phyloP scores from a whole-genome alignment of 225 moss, liverwort and hornwort species.

The Climacium dendroides region DNA sequence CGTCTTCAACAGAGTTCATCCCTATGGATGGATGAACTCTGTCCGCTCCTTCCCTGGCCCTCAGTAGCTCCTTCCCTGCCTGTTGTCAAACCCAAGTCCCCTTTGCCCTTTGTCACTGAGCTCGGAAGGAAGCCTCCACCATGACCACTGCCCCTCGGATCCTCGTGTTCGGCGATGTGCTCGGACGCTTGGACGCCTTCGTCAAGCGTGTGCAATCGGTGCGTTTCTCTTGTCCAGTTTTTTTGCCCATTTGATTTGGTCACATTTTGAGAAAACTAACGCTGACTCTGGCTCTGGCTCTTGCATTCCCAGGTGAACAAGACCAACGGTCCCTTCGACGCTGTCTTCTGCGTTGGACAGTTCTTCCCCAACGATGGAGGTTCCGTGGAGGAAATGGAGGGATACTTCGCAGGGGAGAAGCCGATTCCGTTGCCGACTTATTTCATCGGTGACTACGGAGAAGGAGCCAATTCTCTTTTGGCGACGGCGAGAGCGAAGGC shows the following conservation, averaged over 20 bases:
- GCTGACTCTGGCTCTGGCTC: background rate
- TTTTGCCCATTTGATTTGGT: background rate
- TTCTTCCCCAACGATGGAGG: constrained; percentile 55
- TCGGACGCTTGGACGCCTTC: constrained; percentile 31
- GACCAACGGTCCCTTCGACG: constrained; percentile 80
- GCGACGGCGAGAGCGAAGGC: constrained; percentile 48
- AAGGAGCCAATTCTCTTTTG: constrained; percentile 47
- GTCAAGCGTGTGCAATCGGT: constrained; percentile 40
- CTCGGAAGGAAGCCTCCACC: background rate
- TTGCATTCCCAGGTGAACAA: constrained; percentile 61
- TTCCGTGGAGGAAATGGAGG: constrained; percentile 44
- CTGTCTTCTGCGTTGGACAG: constrained; percentile 78
- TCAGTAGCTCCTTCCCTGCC: background rate
- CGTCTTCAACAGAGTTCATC: background rate
- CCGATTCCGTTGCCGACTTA: constrained; percentile 68
- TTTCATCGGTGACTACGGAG: constrained; percentile 85
- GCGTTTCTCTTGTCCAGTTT: background rate
- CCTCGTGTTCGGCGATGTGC: constrained; percentile 45
- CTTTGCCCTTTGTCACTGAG: background rate
- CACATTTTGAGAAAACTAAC: background rate
- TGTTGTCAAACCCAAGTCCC: background rate
- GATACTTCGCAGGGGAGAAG: constrained; percentile 44
- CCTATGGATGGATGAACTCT: background rate
- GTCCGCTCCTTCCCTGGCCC: background rate
- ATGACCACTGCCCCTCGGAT: constrained; percentile 40